These are phyloP conservation scores for Orbilia brochopaga DNA, from an alignment of 2,329 filamentous ascomycete genomes.

Conservation along the genomic window DNA sequence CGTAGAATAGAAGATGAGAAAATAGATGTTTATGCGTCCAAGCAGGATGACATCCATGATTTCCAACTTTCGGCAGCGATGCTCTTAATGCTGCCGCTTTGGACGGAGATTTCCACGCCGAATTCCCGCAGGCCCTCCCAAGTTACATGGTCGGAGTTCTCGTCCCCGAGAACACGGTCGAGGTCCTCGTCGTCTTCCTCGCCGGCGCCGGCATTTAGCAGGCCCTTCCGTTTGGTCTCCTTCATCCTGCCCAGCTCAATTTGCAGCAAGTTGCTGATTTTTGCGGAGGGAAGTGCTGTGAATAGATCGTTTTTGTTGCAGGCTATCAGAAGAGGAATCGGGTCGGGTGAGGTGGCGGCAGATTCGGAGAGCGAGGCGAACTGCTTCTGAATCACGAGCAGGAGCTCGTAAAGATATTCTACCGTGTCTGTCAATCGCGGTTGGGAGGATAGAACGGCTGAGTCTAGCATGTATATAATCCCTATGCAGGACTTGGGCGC, in stretches of 20 bases:
- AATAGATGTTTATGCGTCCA: slow-evolving; percentile 23
- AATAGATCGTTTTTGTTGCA: slow-evolving; percentile 97
- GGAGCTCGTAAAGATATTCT: slow-evolving; percentile 83
- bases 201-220: slow-evolving; percentile 81
- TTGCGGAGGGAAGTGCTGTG: slow-evolving; percentile 78
- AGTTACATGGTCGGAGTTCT: slow-evolving; percentile 28
- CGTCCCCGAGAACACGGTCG: slow-evolving; percentile 80
- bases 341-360: slow-evolving; percentile 67
- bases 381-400: slow-evolving; percentile 81
- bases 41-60: slow-evolving; percentile 34
- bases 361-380: slow-evolving; percentile 64
- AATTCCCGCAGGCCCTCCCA: slow-evolving; percentile 39
- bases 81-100: slow-evolving; percentile 45
- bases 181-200: slow-evolving; percentile 72
- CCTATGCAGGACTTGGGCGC: slow-evolving; percentile 63
- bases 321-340: slow-evolving; percentile 72
- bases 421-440: slow-evolving; percentile 68
- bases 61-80: slow-evolving; percentile 27
- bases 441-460: slow-evolving; percentile 63
- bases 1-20: slow-evolving; percentile 10
- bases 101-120: slow-evolving; percentile 35
- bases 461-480: slow-evolving; percentile 88
- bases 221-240: slow-evolving; percentile 75
- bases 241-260: slow-evolving; percentile 80
- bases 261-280: slow-evolving; percentile 78